phyloP scores from a whole-genome alignment of 768 basidiomycete species.

The Macrolepiota dolichaula region DNA sequence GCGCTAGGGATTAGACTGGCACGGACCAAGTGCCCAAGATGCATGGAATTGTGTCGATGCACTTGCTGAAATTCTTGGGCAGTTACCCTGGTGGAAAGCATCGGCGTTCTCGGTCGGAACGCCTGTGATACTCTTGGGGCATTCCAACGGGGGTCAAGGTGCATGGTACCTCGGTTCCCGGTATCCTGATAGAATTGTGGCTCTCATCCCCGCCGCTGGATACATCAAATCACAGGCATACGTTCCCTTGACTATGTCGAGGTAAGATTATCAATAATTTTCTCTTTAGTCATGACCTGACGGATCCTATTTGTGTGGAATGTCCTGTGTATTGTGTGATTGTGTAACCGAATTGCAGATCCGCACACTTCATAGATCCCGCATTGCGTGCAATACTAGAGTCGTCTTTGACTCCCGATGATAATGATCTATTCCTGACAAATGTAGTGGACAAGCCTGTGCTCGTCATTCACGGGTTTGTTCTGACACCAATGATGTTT shows the following conservation, averaged over 20 bases:
- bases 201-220: slow-evolving; percentile 73
- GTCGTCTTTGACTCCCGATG: slow-evolving; percentile 73
- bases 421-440: slow-evolving; percentile 82
- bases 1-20: slow-evolving; percentile 88
- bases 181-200: slow-evolving; percentile 73
- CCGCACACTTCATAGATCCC: slow-evolving; percentile 78
- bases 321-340: neutral
- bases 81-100: slow-evolving; percentile 29
- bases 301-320: neutral
- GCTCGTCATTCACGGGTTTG: slow-evolving; percentile 75
- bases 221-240: slow-evolving; percentile 90
- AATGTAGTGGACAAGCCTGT: slow-evolving; percentile 71
- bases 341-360: slow-evolving; percentile 29
- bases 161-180: slow-evolving; percentile 76
- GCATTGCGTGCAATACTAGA: slow-evolving; percentile 68
- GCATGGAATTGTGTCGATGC: slow-evolving; percentile 63
- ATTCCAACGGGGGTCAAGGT: slow-evolving; percentile 94
- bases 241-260: slow-evolving; percentile 66
- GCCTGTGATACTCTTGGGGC: slow-evolving; percentile 71
- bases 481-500: neutral
- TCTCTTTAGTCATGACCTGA: neutral
- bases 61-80: slow-evolving; percentile 42
- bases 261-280: slow-evolving; percentile 26
- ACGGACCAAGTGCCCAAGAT: slow-evolving; percentile 75
- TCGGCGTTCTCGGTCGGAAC: slow-evolving; percentile 37